These are phyloP conservation scores for Dacryopinax spathularia DNA, from an alignment of 768 basidiomycete genomes.

Conservation along the genomic window DNA sequence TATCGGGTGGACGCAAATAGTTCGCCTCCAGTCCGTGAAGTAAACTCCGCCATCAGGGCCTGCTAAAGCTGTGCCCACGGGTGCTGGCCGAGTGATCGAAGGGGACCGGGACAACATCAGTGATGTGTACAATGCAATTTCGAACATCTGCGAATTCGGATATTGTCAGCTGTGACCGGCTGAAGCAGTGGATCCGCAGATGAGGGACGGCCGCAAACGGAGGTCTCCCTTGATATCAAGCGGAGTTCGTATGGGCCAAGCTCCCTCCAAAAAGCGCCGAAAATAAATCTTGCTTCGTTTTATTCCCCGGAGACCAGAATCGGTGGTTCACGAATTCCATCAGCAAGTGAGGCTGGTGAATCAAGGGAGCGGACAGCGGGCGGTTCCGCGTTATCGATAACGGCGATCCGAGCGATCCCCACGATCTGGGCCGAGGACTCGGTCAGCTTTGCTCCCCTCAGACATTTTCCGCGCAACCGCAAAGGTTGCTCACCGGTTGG, in stretches of 20 bases:
- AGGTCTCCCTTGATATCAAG: background rate
- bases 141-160: too few relatives aligned
- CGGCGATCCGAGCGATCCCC: background rate
- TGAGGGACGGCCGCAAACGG: background rate
- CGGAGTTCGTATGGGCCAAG: background rate
- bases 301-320: background rate
- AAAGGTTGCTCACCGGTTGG: background rate
- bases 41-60: background rate
- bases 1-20: too few relatives aligned
- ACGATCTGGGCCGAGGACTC: too few relatives aligned
- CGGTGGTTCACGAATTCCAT: background rate
- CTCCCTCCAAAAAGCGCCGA: too few relatives aligned
- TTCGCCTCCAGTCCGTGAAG: background rate
- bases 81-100: background rate
- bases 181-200: background rate
- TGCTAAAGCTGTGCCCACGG: too few relatives aligned
- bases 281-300: background rate
- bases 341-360: background rate
- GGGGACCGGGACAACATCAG: background rate
- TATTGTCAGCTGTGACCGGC: background rate
- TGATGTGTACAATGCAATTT: constrained; percentile 1
- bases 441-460: too few relatives aligned
- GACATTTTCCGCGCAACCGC: too few relatives aligned
- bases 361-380: background rate
- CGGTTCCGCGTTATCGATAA: background rate